Conservation (phyloP, 352 stramenopile species). For the Phytophthora fragariaefolia region DNA sequence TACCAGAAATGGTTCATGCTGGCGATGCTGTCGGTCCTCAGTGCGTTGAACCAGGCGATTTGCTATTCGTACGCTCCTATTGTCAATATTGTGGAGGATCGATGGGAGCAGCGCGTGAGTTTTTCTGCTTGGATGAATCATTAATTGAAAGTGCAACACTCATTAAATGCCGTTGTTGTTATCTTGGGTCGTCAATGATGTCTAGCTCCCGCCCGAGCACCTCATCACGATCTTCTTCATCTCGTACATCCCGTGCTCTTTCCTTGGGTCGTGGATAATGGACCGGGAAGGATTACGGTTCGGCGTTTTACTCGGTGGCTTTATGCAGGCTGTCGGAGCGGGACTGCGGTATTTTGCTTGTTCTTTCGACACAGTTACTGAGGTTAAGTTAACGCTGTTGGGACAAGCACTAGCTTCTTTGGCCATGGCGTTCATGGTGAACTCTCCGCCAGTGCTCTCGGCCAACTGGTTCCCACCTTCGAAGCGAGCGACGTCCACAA, state of each 20-base stretch:
- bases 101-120: conserved; percentile 52
- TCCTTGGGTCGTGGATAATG: conserved; percentile 80
- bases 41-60: conserved; percentile 40
- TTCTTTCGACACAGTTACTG: conserved; percentile 20
- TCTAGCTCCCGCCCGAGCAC: conserved; percentile 67
- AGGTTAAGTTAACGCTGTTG: conserved; percentile 49
- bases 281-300: conserved; percentile 66
- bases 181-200: no score
- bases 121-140: no score
- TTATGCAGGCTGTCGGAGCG: conserved; percentile 57
- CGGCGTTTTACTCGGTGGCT: conserved; percentile 58
- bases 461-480: conserved; percentile 78
- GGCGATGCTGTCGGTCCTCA: conserved; percentile 53
- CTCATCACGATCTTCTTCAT: conserved; percentile 83
- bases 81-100: conserved; percentile 52
- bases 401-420: conserved; percentile 66
- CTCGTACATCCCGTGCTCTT: conserved; percentile 80
- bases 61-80: conserved; percentile 78
- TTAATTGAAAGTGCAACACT: no score
- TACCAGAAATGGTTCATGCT: conserved; percentile 67
- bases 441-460: conserved; percentile 70
- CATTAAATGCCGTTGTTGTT: background rate
- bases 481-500: conserved; percentile 68
- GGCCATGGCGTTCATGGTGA: conserved; percentile 84
- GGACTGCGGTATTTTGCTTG: conserved; percentile 51